These are phyloP conservation scores for Metschnikowia lunata DNA, from an alignment of 805 yeast species.

Conservation along the genomic window DNA sequence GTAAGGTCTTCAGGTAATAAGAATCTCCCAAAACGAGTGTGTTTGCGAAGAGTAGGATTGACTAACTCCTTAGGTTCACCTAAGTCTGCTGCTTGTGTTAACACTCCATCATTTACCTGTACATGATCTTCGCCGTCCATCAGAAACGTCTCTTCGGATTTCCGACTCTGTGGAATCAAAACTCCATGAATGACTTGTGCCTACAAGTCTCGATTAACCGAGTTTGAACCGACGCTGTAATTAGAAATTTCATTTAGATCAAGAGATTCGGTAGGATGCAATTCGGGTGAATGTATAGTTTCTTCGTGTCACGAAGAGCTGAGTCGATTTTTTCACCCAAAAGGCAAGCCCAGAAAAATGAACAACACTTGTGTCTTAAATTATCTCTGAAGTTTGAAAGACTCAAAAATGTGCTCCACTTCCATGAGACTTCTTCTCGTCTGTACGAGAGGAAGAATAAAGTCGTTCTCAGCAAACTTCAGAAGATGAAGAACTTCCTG, in stretches of 20 bases:
- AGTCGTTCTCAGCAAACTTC: constrained; percentile 30
- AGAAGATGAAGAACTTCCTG: constrained; percentile 36
- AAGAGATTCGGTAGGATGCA: constrained; percentile 2
- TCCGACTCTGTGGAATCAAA: constrained; percentile 35
- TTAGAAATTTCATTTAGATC: constrained; percentile 12
- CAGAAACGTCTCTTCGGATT: constrained; percentile 36
- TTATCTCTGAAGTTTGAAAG: constrained; percentile 30
- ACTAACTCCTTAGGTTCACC: background rate
- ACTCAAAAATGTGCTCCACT: constrained; percentile 26
- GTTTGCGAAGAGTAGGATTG: constrained; percentile 26
- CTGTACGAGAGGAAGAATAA: constrained; percentile 29
- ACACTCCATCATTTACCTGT: constrained; percentile 12
- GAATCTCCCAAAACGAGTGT: constrained; percentile 69
- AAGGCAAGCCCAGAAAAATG: constrained; percentile 26
- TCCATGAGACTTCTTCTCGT: constrained; percentile 36
- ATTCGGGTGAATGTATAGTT: constrained; percentile 4
- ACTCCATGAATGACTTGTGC: constrained; percentile 38
- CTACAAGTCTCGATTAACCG: constrained; percentile 36
- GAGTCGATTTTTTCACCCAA: too few species aligned
- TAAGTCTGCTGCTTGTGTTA: background rate
- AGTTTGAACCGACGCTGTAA: constrained; percentile 29
- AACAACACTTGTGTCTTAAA: constrained; percentile 30
- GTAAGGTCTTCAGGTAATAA: constrained; percentile 89
- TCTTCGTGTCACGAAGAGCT: constrained; percentile 11
- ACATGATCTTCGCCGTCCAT: constrained; percentile 42